These are phyloP conservation scores for Blastomyces percursus DNA, from an alignment of 2,329 filamentous ascomycete species.

Conservation along the genomic window DNA sequence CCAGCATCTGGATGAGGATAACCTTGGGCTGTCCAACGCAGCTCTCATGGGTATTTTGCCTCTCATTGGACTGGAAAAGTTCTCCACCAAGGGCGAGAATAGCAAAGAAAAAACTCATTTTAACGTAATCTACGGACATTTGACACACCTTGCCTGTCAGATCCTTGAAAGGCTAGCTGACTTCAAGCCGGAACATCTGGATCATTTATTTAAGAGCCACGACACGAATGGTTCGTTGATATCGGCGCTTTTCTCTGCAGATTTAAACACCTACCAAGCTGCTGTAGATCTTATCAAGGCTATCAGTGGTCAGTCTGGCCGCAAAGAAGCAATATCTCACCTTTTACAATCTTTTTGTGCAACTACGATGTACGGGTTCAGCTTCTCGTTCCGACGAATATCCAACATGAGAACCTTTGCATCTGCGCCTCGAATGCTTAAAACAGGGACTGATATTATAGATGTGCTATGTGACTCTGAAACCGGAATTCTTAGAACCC, in stretches of 20 bases:
- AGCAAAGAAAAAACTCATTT: constrained; percentile 55
- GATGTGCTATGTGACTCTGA: constrained; percentile 55
- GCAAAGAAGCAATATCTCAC: constrained; percentile 50
- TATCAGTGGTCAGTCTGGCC: constrained; percentile 58
- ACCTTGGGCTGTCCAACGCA: constrained; percentile 61
- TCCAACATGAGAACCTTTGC: constrained; percentile 48
- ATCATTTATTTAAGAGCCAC: constrained; percentile 56
- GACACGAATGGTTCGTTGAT: constrained; percentile 64
- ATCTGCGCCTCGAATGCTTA: constrained; percentile 50
- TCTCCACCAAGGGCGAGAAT: constrained; percentile 42
- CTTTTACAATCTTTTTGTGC: constrained; percentile 48
- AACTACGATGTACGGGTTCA: constrained; percentile 46
- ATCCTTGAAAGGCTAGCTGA: constrained; percentile 71
- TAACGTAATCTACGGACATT: constrained; percentile 58
- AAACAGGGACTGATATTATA: constrained; percentile 51
- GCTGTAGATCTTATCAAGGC: constrained; percentile 73
- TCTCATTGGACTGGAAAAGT: constrained; percentile 64
- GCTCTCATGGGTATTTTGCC: constrained; percentile 60
- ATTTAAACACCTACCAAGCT: constrained; percentile 66
- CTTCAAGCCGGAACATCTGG: constrained; percentile 59
- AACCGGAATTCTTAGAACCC: constrained; percentile 50
- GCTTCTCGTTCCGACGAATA: constrained; percentile 46
- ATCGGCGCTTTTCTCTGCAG: constrained; percentile 68
- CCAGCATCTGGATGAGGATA: constrained; percentile 53
- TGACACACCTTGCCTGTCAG: constrained; percentile 54